Evolutionary conservation across 371 early-diverging fungal genomes (phyloP), one percentile per base, ranked within the genome.

Genomic region (Phascolomyces articulosus): DNA sequence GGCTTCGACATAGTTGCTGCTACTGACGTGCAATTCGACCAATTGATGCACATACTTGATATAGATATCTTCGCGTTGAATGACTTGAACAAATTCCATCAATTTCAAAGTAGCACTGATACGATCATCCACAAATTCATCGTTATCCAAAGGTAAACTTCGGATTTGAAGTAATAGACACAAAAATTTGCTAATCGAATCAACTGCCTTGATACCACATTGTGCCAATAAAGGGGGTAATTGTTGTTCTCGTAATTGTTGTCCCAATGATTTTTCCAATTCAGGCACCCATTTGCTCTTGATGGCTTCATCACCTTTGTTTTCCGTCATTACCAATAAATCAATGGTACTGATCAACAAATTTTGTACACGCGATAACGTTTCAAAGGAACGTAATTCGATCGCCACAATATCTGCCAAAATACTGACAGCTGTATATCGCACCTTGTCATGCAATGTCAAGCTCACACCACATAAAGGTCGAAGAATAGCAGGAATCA

Each of bases 41-140:
- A 93, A 66, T 27, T 84, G 80, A 62, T 91, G 90, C 9, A 90
- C 87, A 67, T 92, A 91, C 69, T 91, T 89, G 48, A 90, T 75
- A 60, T 90, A 91, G 9, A 91, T 81, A 27, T 85, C 85, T 27
- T 87, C 85, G 24, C 88, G 80, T 29, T 90, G 84, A 24, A 85
- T 85, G 10, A 83, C 78, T 54, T 84, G 80, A 27, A 91, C 83
- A 56, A 89, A 91, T 31, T 85, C 74, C 75, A 90, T 81, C 60
- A 93, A 65, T 55, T 87, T 86, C 28, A 91, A 63, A 0, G 86
- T 85, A 15, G 86, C 82, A 29, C 84, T 83, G 55, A 87, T 84
- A 4, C 87, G 77, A 59, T 91, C 91, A 48, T 90, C 89, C 69
- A 88, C 84, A 68, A 79, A 88, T 63, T 89, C 84, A 49, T 80